A percentile compares a stretch with the other conserved stretches of the same genome.
phyloP scores from a whole-genome alignment of 164 flowering plant genomes.

The Magnolia sinica region DNA sequence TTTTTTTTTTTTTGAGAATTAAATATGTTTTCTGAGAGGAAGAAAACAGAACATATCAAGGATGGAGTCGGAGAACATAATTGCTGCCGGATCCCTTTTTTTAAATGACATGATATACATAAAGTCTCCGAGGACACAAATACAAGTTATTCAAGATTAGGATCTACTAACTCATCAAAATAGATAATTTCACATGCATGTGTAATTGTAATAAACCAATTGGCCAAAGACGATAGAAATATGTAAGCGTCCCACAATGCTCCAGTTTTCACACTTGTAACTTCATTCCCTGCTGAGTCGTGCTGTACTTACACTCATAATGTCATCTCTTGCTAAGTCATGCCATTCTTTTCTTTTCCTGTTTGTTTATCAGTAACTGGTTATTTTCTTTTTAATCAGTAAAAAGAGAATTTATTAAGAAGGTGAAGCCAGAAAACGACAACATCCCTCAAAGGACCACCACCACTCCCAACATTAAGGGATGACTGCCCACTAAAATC shows the following conservation, averaged over 20 bases:
- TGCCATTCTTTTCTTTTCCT: no score
- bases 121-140: background rate
- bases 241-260: no score
- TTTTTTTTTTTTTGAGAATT: no score
- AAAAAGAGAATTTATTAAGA: background rate
- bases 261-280: no score
- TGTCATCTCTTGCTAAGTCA: background rate
- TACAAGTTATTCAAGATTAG: background rate
- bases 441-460: background rate
- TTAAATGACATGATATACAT: background rate
- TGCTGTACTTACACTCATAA: background rate
- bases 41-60: background rate
- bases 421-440: background rate
- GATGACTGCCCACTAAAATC: no score
- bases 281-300: background rate
- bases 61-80: background rate
- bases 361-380: background rate
- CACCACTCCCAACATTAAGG: background rate
- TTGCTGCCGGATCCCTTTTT: background rate
- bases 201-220: no score
- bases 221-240: no score
- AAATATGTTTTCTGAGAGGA: background rate
- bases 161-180: background rate
- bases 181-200: no score
- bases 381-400: background rate